Percentiles rank a stretch among this genome's conserved stretches.
Conservation (phyloP, 2,329 filamentous ascomycete genomes). For the Penicillium sp. region DNA sequence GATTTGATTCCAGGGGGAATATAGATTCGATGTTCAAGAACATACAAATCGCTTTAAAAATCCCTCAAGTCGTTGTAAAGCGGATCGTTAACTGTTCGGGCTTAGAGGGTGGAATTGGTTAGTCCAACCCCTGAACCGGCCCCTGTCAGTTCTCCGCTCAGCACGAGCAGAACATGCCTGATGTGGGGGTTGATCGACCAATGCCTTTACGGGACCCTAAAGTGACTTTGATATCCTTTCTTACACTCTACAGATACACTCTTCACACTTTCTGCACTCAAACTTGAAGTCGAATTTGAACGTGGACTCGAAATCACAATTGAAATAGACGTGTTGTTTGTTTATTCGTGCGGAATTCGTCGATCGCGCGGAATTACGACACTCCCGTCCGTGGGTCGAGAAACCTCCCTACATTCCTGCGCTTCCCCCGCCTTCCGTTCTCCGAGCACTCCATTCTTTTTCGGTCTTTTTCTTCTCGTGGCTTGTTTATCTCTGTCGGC, state of each 20-base stretch:
- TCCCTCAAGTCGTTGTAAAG: not conserved
- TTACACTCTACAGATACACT: not conserved
- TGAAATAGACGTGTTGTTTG: not conserved
- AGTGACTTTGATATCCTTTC: not conserved
- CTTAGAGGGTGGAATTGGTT: conserved; percentile 10
- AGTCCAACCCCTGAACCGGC: conserved; percentile 26
- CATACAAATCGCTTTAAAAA: not conserved
- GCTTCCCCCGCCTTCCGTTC: conserved; percentile 13
- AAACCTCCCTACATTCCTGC: conserved; percentile 21
- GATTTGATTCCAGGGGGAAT: too few relatives aligned
- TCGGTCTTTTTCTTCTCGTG: not conserved
- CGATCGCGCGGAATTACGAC: conserved; percentile 17
- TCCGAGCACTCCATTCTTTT: not conserved
- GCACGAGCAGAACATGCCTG: conserved; percentile 21
- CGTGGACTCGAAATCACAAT: not conserved
- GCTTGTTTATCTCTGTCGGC: conserved; percentile 2
- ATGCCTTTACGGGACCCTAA: not conserved
- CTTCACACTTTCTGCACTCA: not conserved
- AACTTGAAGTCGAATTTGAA: not conserved
- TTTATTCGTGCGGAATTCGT: conserved; percentile 10
- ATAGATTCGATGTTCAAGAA: too few relatives aligned
- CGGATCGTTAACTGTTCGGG: conserved; percentile 11
- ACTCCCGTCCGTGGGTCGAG: conserved; percentile 1
- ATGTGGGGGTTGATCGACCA: conserved; percentile 26
- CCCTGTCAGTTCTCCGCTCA: conserved; percentile 25